phyloP scores from a whole-genome alignment of 805 yeast genomes.

The Yarrowia yakushimensis region DNA sequence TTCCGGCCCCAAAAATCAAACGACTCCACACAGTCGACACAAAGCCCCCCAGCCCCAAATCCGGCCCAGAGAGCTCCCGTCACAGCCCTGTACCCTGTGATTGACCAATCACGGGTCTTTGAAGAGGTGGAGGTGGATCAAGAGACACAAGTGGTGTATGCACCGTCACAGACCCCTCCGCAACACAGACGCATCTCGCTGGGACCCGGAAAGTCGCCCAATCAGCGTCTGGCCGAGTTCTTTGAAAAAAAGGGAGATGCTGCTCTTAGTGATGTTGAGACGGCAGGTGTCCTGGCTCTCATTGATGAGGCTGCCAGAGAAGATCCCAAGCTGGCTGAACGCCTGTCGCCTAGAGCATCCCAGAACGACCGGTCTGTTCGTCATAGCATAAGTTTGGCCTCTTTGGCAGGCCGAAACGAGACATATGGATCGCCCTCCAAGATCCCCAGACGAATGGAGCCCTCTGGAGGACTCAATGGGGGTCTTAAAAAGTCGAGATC shows the following conservation, averaged over 20 bases:
- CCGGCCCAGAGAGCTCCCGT: not conserved
- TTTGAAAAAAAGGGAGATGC: slow-evolving; percentile 67
- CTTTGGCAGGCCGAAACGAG: not conserved
- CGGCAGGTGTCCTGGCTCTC: slow-evolving; percentile 53
- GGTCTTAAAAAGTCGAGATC: not conserved
- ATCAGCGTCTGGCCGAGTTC: slow-evolving; percentile 61
- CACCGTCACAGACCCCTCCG: not conserved
- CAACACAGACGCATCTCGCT: not conserved
- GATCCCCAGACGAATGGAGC: not conserved
- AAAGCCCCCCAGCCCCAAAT: not conserved
- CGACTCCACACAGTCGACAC: not conserved
- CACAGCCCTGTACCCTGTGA: not conserved
- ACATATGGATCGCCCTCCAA: not conserved
- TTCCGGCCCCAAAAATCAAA: not conserved
- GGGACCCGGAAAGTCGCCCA: slow-evolving; percentile 41
- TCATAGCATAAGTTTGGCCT: slow-evolving; percentile 16
- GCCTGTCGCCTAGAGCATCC: not conserved
- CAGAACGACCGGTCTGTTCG: not conserved
- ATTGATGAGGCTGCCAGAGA: slow-evolving; percentile 15
- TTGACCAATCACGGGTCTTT: not conserved
- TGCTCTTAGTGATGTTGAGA: slow-evolving; percentile 67
- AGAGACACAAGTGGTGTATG: not conserved
- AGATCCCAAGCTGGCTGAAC: not conserved
- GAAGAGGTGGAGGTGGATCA: not conserved
- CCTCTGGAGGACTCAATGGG: not conserved